These are phyloP conservation scores for Aplosporella prunicola DNA, from an alignment of 2,329 filamentous ascomycete species.

Conservation along the genomic window DNA sequence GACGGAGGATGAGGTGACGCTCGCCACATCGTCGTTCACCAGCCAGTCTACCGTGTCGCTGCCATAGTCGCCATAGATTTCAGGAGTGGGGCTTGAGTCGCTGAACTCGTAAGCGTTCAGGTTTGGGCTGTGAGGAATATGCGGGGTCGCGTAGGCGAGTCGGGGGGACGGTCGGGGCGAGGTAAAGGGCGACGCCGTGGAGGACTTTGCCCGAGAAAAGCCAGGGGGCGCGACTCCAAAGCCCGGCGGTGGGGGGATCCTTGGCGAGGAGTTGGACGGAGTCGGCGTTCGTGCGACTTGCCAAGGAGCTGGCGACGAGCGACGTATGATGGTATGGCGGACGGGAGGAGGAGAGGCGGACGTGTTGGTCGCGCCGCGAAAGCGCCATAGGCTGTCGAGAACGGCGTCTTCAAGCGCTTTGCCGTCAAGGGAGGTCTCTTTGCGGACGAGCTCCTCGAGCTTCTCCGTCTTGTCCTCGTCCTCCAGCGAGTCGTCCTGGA, in stretches of 20 bases:
- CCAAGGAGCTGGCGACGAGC: slow-evolving; percentile 90
- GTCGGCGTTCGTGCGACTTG: slow-evolving; percentile 66
- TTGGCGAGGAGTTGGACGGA: slow-evolving; percentile 72
- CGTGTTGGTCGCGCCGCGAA: slow-evolving; percentile 53
- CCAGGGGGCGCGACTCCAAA: slow-evolving; percentile 63
- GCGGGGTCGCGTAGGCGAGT: slow-evolving; percentile 78
- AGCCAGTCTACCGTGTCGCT: slow-evolving; percentile 96
- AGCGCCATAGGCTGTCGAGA: slow-evolving; percentile 82
- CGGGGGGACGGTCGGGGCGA: slow-evolving; percentile 89
- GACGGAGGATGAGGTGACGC: slow-evolving; percentile 67
- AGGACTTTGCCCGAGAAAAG: slow-evolving; percentile 67
- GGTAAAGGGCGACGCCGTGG: slow-evolving; percentile 77
- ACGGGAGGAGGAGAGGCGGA: slow-evolving; percentile 73
- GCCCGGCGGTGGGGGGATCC: slow-evolving; percentile 71
- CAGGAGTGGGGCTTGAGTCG: slow-evolving; percentile 66
- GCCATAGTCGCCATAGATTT: slow-evolving; percentile 84
- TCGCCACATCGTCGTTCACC: slow-evolving; percentile 75
- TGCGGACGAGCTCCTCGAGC: slow-evolving; percentile 75
- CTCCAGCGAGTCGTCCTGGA: slow-evolving; percentile 72
- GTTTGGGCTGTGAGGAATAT: slow-evolving; percentile 86
- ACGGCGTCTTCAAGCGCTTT: slow-evolving; percentile 79
- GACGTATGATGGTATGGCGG: slow-evolving; percentile 80
- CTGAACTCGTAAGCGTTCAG: slow-evolving; percentile 94
- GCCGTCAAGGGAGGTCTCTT: slow-evolving; percentile 66
- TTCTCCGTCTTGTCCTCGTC: slow-evolving; percentile 94